These are phyloP conservation scores for Calonectria hongkongensis DNA, from an alignment of 2,329 filamentous ascomycete genomes.

Conservation along the genomic window DNA sequence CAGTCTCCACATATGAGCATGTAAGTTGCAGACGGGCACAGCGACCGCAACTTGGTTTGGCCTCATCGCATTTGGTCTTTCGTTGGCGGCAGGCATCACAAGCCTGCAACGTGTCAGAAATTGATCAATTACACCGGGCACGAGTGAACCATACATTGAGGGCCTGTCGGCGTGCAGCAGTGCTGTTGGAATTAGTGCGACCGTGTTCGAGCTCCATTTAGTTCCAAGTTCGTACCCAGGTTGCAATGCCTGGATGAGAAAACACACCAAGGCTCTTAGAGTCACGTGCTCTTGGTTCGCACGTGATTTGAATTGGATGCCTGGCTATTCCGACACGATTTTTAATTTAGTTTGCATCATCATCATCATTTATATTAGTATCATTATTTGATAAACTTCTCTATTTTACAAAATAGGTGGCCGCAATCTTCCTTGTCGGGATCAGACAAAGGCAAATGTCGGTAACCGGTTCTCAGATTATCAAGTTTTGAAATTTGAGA, in stretches of 20 bases:
- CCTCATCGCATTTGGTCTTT: slow-evolving; percentile 47
- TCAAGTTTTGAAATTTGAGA: slow-evolving; percentile 5
- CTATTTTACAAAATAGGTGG: slow-evolving; percentile 13
- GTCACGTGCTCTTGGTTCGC: too few species aligned
- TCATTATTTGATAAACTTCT: neutral
- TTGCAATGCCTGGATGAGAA: neutral
- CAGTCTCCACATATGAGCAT: slow-evolving; percentile 44
- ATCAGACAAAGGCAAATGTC: neutral
- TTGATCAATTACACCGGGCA: too few species aligned
- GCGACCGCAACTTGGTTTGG: slow-evolving; percentile 41
- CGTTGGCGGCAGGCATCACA: slow-evolving; percentile 44
- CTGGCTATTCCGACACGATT: too few species aligned
- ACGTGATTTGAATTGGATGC: too few species aligned
- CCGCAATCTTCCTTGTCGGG: neutral
- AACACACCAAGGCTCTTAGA: neutral
- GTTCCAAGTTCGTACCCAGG: neutral
- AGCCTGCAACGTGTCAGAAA: slow-evolving; percentile 26
- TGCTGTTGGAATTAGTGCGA: neutral
- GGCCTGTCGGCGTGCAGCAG: slow-evolving; percentile 32
- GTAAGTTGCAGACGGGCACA: slow-evolving; percentile 33
- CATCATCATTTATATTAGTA: too few species aligned
- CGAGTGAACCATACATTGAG: slow-evolving; percentile 25
- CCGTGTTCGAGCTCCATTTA: slow-evolving; percentile 20
- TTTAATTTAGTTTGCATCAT: too few species aligned
- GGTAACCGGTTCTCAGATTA: neutral